Evolutionary conservation across 2,329 filamentous ascomycete genomes (phyloP).

Genomic region (Trichoderma hamatum): DNA sequence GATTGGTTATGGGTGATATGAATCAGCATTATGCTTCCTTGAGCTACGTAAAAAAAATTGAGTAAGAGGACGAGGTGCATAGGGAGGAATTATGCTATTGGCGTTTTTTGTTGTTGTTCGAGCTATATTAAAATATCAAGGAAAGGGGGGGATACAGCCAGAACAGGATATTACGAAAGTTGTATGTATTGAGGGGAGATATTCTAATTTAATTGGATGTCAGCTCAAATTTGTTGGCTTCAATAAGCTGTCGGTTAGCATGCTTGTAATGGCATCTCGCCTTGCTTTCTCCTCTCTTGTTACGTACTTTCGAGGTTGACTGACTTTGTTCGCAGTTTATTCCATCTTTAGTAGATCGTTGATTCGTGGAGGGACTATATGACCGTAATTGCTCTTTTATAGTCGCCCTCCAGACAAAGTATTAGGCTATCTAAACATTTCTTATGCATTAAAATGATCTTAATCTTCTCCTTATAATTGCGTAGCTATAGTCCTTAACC

Average conservation of each 20-base stretch:
- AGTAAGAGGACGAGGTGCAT: not conserved
- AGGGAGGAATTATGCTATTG: not conserved
- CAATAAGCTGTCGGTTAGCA: not conserved
- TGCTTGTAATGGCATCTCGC: too few relatives aligned
- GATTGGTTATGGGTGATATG: not conserved
- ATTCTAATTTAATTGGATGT: not conserved
- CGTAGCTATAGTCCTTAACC: too few relatives aligned
- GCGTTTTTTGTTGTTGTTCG: conserved; percentile 1
- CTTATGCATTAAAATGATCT: too few relatives aligned
- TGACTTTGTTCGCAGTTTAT: too few relatives aligned
- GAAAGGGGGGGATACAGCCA: not conserved
- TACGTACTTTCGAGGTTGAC: too few relatives aligned
- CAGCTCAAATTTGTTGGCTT: not conserved
- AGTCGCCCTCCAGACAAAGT: too few relatives aligned
- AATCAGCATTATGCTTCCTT: not conserved
- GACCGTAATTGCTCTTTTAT: too few relatives aligned
- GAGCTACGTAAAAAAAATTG: not conserved
- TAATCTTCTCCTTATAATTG: too few relatives aligned
- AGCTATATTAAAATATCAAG: not conserved
- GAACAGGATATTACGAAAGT: not conserved
- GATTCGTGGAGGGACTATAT: too few relatives aligned
- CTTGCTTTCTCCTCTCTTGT: too few relatives aligned
- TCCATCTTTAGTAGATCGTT: too few relatives aligned
- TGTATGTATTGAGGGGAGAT: not conserved
- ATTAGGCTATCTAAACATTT: too few relatives aligned